Percentiles rank a stretch among this genome's conserved stretches.
These are phyloP conservation scores for Beauveria brongniartii DNA, from an alignment of 2,329 filamentous ascomycete species.

Conservation along the genomic window DNA sequence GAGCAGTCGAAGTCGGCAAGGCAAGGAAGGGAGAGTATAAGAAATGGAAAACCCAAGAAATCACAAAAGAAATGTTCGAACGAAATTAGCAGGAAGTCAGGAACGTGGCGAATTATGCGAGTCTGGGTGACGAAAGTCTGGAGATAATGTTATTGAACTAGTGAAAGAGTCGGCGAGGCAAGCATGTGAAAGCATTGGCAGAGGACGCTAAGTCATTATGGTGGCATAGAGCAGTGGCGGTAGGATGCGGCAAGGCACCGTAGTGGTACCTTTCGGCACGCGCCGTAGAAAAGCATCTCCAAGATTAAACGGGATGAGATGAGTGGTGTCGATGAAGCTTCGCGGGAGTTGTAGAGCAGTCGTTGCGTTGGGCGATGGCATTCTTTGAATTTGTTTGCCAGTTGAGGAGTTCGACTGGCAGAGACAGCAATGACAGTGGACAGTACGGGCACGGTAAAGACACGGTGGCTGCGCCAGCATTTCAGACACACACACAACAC, in stretches of 20 bases:
- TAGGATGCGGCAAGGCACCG: not conserved
- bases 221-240: not conserved
- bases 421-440: not conserved
- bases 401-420: not conserved
- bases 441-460: not conserved
- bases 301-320: not conserved
- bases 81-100: not conserved
- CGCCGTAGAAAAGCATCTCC: not conserved
- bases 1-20: not conserved
- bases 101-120: constrained; percentile 9
- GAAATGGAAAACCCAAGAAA: not conserved
- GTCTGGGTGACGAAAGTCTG: not conserved
- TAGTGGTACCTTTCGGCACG: not conserved
- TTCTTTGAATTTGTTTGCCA: not conserved
- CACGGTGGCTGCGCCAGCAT: not conserved
- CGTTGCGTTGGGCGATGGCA: not conserved
- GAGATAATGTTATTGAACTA: not conserved
- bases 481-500: not conserved
- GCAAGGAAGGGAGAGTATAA: not conserved
- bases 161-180: not conserved
- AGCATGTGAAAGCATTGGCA: constrained; percentile 5
- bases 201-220: too few relatives aligned
- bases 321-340: not conserved
- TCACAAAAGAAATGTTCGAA: not conserved
- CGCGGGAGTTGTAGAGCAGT: not conserved